These are phyloP conservation scores for Glycine latifolia DNA, from an alignment of 306 rosid species.

Conservation along the genomic window DNA sequence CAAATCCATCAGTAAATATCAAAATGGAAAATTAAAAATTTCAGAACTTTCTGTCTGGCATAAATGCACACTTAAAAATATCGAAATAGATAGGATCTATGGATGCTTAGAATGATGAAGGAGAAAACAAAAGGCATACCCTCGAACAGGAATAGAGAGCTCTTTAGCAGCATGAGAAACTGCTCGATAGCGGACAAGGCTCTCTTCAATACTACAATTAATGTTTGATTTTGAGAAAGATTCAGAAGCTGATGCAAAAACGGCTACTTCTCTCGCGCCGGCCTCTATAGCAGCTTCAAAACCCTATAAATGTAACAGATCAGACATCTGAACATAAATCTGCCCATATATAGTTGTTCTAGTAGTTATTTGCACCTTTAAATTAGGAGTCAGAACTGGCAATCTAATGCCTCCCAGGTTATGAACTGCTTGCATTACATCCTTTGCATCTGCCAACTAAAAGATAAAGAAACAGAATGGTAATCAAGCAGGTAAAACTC, in stretches of 20 bases:
- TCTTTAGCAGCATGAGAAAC: conserved; percentile 81
- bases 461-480: conserved; percentile 28
- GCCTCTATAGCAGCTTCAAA: conserved; percentile 90
- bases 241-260: conserved; percentile 94
- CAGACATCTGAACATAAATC: conserved; percentile 25
- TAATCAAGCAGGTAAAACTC: conserved; percentile 22
- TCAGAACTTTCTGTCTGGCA: conserved; percentile 5
- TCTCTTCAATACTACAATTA: conserved; percentile 88
- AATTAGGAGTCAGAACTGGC: conserved; percentile 90
- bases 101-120: conserved; percentile 32
- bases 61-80: conserved; percentile 33
- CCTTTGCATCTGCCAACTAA: conserved; percentile 88
- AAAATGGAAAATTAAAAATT: not conserved
- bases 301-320: conserved; percentile 60
- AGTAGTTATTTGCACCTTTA: conserved; percentile 60
- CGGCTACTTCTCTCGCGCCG: conserved; percentile 87
- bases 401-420: conserved; percentile 68
- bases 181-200: conserved; percentile 73
- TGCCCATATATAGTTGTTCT: not conserved
- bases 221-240: conserved; percentile 87
- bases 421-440: conserved; percentile 79
- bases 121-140: conserved; percentile 57
- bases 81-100: conserved; percentile 12
- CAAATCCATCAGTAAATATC: conserved; percentile 30
- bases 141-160: conserved; percentile 85